Percentiles rank a stretch among this genome's conserved stretches.
phyloP scores from a whole-genome alignment of 176 grass and related monocot species.

The Oryza officinalis region DNA sequence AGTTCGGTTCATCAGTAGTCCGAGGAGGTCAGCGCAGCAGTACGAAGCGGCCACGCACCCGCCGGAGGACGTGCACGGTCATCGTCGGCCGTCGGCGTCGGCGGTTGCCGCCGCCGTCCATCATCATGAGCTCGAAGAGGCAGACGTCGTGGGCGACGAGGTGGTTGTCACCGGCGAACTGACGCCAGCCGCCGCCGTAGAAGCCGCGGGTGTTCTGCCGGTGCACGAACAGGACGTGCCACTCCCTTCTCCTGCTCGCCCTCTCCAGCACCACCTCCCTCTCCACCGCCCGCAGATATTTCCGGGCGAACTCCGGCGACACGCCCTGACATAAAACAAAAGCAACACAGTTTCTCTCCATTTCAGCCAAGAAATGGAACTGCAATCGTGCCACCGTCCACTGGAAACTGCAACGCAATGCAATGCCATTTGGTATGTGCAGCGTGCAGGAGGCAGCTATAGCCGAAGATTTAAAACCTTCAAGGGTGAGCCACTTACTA shows the following conservation, averaged over 20 bases:
- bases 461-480: too few species aligned
- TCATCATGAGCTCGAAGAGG: constrained; percentile 32
- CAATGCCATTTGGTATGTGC: too few species aligned
- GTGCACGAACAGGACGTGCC: not conserved
- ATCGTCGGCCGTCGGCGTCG: not conserved
- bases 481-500: too few species aligned
- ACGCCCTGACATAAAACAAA: not conserved
- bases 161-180: constrained; percentile 29
- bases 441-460: too few species aligned
- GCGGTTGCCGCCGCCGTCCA: too few species aligned
- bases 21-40: constrained; percentile 11
- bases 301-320: not conserved
- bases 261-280: not conserved
- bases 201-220: constrained; percentile 2
- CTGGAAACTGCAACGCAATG: too few species aligned
- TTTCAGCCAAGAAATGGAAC: too few species aligned
- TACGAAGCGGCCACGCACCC: constrained; percentile 30
- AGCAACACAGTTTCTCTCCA: not conserved
- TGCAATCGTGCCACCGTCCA: too few species aligned
- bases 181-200: constrained; percentile 23
- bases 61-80: constrained; percentile 40
- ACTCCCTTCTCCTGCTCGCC: constrained; percentile 15
- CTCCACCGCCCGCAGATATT: not conserved
- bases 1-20: too few species aligned
- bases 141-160: constrained; percentile 37